Evolutionary conservation across 108 stramenopile species (phyloP).

Genomic region (Discostella pseudostelligera): DNA sequence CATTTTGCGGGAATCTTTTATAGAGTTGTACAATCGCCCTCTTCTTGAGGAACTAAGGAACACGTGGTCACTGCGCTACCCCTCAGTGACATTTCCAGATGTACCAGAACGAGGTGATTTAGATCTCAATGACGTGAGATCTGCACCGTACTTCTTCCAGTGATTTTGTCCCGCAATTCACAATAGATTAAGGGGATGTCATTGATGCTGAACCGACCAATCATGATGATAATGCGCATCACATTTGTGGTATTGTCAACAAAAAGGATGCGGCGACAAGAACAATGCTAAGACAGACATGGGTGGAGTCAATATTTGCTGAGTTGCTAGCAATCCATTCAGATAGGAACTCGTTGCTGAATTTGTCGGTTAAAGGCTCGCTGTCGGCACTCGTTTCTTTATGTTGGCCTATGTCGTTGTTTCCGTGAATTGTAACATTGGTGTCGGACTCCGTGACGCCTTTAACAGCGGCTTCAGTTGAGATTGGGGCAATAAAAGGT

Average conservation of each 20-base stretch:
- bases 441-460: neutral
- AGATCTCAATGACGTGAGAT: slow-evolving; percentile 89
- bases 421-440: neutral
- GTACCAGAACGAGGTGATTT: slow-evolving; percentile 89
- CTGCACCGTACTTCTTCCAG: slow-evolving; percentile 97
- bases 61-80: slow-evolving; percentile 87
- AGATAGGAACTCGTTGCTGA: neutral
- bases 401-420: slow-evolving; percentile 1
- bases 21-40: slow-evolving; percentile 92
- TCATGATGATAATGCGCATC: no score
- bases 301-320: neutral
- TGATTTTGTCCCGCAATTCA: slow-evolving; percentile 37
- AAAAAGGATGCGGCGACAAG: neutral
- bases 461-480: neutral
- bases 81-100: slow-evolving; percentile 89
- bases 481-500: slow-evolving; percentile 8
- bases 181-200: no score
- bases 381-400: no score
- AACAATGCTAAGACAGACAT: neutral
- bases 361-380: no score
- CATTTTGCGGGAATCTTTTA: slow-evolving; percentile 87
- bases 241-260: neutral
- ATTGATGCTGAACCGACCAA: neutral
- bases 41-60: slow-evolving; percentile 84
- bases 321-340: neutral